Base-by-base conservation (phyloP, 345 rosid genomes). In the Euphorbia pulcherrima region DNA sequence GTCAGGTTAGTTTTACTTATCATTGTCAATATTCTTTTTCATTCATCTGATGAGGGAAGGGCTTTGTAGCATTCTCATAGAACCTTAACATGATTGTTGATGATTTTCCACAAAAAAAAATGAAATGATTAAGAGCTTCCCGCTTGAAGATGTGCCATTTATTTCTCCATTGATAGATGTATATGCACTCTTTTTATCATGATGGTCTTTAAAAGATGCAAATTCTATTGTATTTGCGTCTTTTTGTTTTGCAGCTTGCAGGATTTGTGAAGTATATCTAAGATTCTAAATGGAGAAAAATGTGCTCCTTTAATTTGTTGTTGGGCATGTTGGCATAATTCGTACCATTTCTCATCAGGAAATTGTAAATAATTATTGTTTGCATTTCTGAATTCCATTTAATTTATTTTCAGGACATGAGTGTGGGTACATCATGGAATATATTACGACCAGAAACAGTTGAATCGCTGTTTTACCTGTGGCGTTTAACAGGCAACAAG, bases 371-470 rank as follows among this genome's bases (percentile, higher is more conserved):
- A 6, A 37, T 0, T 10, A 44, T 24, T 62, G 35, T 62, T 27
- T 46, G 20, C 2, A 27, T 63, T 47, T 46, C 40, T 11, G 20
- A 23, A 8, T 39, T 50, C 35, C 21, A 5, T 8, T 53, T 5
- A 16, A 16, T 55, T 35, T 18, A 50, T 66, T 71, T 67, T 68
- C 83, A 95, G 99, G 99, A 95, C 82, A 88, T 92, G 98, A 82
- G 75, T 77, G 98, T 95, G 40, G 98, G 99, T 44, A 95, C 97
- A 75, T 92, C 99, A 5, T 90, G 96, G 98, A 95, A 95, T 62
- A 92, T 95, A 68, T 58, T 92, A 81, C 82, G 99, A 71, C 99
- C 99, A 29, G 99, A 92, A 86, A 92, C 99, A 0, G 79, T 95
- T 68, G 99, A 95, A 79, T 95, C 99, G 0, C 90, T 95, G 29